Conservation (phyloP, 2,329 filamentous ascomycete species). For the Magnaporthales sp. region DNA sequence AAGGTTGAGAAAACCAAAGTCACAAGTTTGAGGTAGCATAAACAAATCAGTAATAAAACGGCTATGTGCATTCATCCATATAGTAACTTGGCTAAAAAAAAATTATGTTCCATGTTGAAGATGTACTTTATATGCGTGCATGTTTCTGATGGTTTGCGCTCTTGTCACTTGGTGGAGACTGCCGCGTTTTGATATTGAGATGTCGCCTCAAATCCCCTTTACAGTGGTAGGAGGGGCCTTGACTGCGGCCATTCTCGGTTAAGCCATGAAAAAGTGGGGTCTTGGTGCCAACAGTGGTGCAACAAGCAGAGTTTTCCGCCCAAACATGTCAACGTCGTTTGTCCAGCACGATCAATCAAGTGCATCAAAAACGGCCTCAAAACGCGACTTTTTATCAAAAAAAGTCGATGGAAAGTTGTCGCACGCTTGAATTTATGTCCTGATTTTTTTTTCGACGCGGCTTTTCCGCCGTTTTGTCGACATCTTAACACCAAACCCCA, state of each 20-base stretch:
- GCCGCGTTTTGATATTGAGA: slow-evolving; percentile 4
- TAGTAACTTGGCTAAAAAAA: background rate
- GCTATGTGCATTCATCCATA: background rate
- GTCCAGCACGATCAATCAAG: slow-evolving; percentile 34
- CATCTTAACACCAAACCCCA: slow-evolving; percentile 23
- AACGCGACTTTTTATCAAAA: slow-evolving; percentile 43
- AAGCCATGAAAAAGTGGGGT: slow-evolving; percentile 4
- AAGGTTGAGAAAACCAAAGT: background rate
- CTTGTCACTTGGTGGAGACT: slow-evolving; percentile 1
- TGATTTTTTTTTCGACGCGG: slow-evolving; percentile 55
- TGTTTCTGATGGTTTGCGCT: background rate
- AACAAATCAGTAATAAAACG: background rate
- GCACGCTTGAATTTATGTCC: slow-evolving; percentile 50
- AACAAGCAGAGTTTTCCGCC: slow-evolving; percentile 45
- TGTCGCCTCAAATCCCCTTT: slow-evolving; percentile 2
- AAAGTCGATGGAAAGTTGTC: slow-evolving; percentile 41
- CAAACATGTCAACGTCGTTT: slow-evolving; percentile 49
- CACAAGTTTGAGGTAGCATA: too few species aligned
- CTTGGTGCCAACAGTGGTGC: slow-evolving; percentile 7
- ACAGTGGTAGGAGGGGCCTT: slow-evolving; percentile 4
- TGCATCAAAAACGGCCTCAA: slow-evolving; percentile 47
- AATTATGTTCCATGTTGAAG: background rate
- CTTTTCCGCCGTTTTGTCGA: slow-evolving; percentile 42
- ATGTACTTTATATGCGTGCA: background rate
- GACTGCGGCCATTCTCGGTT: slow-evolving; percentile 4